Percentiles rank a stretch among this genome's conserved stretches.
phyloP scores from a whole-genome alignment of 2,329 filamentous ascomycete genomes.

The Penicillium thymicola region DNA sequence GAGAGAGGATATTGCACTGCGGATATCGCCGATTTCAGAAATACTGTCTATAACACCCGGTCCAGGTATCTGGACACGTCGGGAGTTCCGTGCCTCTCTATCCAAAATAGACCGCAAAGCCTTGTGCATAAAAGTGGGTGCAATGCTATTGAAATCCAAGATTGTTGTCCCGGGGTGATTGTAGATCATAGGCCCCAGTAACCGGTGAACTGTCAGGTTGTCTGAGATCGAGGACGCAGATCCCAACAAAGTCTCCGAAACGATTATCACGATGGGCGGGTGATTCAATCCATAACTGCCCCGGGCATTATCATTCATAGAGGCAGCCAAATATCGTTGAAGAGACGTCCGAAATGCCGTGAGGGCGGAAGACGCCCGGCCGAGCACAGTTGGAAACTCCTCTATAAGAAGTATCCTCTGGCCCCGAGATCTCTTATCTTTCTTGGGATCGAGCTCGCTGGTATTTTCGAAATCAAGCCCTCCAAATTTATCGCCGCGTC shows the following conservation, averaged over 20 bases:
- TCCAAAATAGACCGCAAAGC: constrained; percentile 76
- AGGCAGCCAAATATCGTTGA: constrained; percentile 65
- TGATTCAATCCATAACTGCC: constrained; percentile 41
- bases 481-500: constrained; percentile 74
- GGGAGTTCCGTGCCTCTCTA: constrained; percentile 80
- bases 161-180: constrained; percentile 73
- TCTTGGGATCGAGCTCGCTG: background rate
- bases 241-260: constrained; percentile 85
- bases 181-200: constrained; percentile 82
- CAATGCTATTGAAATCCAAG: constrained; percentile 92
- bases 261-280: constrained; percentile 78
- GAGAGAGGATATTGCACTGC: constrained; percentile 85
- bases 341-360: constrained; percentile 72
- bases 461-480: constrained; percentile 55
- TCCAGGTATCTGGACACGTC: constrained; percentile 70
- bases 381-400: constrained; percentile 76
- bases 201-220: constrained; percentile 85
- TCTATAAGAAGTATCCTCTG: constrained; percentile 68
- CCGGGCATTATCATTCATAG: constrained; percentile 55
- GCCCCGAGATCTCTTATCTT: constrained; percentile 27
- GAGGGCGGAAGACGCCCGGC: constrained; percentile 61
- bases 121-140: constrained; percentile 78
- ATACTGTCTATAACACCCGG: constrained; percentile 73
- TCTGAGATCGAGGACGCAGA: constrained; percentile 82
- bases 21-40: constrained; percentile 84